Evolutionary conservation across 2,329 filamentous ascomycete genomes (phyloP).

Genomic region (Colletotrichum salicis): DNA sequence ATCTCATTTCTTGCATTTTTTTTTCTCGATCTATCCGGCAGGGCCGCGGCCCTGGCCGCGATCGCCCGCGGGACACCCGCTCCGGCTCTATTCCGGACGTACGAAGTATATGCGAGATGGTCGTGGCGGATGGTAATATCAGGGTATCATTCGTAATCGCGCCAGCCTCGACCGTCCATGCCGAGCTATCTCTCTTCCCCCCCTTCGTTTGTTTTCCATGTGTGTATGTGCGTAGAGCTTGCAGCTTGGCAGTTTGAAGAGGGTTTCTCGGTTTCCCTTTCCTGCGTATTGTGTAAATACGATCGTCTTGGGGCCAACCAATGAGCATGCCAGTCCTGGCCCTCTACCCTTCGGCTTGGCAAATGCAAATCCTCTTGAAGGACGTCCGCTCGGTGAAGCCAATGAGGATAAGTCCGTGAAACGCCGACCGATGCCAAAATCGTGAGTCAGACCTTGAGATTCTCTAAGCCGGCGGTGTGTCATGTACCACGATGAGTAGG

Average conservation of each 20-base stretch:
- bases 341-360: not conserved
- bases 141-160: constrained; percentile 33
- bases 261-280: not conserved
- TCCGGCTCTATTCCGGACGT: constrained; percentile 17
- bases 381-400: not conserved
- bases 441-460: not conserved
- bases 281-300: not conserved
- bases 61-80: constrained; percentile 7
- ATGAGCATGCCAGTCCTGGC: not conserved
- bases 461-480: constrained; percentile 75
- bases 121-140: constrained; percentile 19
- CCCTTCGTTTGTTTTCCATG: not conserved
- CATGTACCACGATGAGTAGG: constrained; percentile 81
- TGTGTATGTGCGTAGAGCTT: not conserved
- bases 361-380: not conserved
- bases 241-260: not conserved
- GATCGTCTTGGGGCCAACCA: not conserved
- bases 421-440: not conserved
- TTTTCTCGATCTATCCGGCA: not conserved
- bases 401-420: not conserved
- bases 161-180: not conserved
- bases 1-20: constrained; percentile 3
- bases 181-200: not conserved
- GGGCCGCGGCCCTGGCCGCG: constrained; percentile 1
- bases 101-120: not conserved